phyloP scores from a whole-genome alignment of 2,329 filamentous ascomycete genomes.

The Tolypocladium pustulatum region DNA sequence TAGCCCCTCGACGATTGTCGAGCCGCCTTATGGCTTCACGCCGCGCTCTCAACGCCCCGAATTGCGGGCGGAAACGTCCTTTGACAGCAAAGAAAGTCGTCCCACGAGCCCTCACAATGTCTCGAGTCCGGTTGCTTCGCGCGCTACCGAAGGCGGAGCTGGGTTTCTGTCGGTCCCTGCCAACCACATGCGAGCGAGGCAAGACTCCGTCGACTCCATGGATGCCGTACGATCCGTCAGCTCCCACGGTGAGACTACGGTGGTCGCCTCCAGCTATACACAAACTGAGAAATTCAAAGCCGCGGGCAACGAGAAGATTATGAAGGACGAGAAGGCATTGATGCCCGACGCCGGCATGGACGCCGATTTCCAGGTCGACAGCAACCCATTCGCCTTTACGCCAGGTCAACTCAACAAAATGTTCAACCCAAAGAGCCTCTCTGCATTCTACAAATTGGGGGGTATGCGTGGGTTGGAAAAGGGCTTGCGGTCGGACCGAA shows the following conservation, averaged over 20 bases:
- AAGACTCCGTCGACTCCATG: conserved; percentile 60
- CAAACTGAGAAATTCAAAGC: conserved; percentile 28
- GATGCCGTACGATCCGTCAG: conserved; percentile 49
- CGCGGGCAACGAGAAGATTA: conserved; percentile 42
- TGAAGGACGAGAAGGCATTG: conserved; percentile 58
- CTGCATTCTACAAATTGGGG: conserved; percentile 72
- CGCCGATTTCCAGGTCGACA: conserved; percentile 60
- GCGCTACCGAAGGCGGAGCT: conserved; percentile 32
- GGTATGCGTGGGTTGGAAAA: conserved; percentile 69
- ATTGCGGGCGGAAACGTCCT: conserved; percentile 44
- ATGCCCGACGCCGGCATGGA: conserved; percentile 68
- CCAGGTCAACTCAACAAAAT: conserved; percentile 79
- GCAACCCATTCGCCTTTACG: conserved; percentile 79
- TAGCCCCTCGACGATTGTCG: conserved; percentile 27
- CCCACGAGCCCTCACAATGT: conserved; percentile 66
- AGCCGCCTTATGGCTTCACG: conserved; percentile 17
- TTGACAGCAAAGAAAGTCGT: conserved; percentile 55
- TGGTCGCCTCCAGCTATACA: conserved; percentile 34
- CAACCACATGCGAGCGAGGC: conserved; percentile 44
- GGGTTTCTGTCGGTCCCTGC: conserved; percentile 57
- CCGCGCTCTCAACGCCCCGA: conserved; percentile 24
- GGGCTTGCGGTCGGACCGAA: conserved; percentile 63
- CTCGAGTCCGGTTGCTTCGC: conserved; percentile 42
- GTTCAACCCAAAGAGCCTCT: conserved; percentile 78
- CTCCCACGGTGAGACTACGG: conserved; percentile 53